Evolutionary conservation across 2,329 filamentous ascomycete species (phyloP).

Genomic region (Microdochium trichocladiopsis): DNA sequence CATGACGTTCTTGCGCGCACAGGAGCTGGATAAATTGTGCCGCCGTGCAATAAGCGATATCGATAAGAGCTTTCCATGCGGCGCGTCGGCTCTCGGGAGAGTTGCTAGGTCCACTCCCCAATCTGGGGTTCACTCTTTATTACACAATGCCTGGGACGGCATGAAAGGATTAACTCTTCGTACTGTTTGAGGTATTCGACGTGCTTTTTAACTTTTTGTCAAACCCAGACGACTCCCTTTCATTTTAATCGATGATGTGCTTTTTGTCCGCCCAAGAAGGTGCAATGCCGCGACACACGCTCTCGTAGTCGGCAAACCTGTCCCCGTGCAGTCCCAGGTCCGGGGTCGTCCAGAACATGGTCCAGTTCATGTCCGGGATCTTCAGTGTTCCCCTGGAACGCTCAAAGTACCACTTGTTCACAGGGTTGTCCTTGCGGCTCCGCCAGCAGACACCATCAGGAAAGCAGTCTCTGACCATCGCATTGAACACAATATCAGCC

Average conservation of each 20-base stretch:
- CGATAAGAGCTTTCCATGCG: neutral
- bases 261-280: constrained; percentile 59
- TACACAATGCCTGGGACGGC: neutral
- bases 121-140: too few relatives aligned
- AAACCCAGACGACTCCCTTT: neutral
- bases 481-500: constrained; percentile 92
- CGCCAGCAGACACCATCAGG: constrained; percentile 88
- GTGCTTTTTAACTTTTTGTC: neutral
- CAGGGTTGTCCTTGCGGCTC: constrained; percentile 82
- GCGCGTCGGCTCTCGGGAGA: neutral
- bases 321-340: constrained; percentile 48
- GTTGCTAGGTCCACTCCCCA: too few relatives aligned
- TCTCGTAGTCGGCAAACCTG: constrained; percentile 62
- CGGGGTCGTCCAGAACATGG: constrained; percentile 95
- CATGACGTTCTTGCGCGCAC: neutral
- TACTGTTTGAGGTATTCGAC: neutral
- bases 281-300: constrained; percentile 59
- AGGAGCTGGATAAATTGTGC: neutral
- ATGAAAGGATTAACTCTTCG: neutral
- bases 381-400: constrained; percentile 78
- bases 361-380: constrained; percentile 77
- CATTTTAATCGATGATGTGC: constrained; percentile 45
- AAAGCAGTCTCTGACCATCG: constrained; percentile 87
- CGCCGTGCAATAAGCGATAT: neutral
- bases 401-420: constrained; percentile 99